Conservation (phyloP, 495 filamentous ascomycete genomes). For the Lasiosphaeria ovina region DNA sequence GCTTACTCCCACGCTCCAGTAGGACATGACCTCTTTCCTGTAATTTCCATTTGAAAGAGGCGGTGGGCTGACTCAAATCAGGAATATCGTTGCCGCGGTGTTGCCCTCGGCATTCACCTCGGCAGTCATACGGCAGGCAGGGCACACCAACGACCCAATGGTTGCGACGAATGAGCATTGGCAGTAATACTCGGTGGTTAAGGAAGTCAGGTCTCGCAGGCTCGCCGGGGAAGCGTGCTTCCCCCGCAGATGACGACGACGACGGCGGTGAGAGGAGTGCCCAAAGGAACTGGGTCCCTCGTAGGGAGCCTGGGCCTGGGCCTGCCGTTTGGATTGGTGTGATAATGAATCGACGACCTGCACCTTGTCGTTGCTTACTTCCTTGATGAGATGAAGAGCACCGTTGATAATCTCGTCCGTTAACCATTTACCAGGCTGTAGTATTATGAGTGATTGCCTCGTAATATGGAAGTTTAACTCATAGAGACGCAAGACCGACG, state of each 20-base stretch:
- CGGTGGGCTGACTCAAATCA: conserved; percentile 64
- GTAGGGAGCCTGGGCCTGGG: too few species aligned
- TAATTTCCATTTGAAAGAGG: conserved; percentile 22
- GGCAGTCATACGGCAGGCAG: too few species aligned
- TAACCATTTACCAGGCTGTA: conserved; percentile 6
- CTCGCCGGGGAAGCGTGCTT: too few species aligned
- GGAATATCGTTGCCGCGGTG: conserved; percentile 99
- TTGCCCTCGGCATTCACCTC: too few species aligned
- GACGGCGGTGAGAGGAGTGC: too few species aligned
- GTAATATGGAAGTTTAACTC: background rate
- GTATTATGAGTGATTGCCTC: conserved; percentile 2
- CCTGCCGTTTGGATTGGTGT: background rate
- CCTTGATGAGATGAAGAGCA: conserved; percentile 8
- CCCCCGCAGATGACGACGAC: too few species aligned
- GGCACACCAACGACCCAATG: conserved; percentile 11
- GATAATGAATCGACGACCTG: conserved; percentile 3
- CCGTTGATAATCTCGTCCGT: conserved; percentile 9
- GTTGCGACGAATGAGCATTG: conserved; percentile 8
- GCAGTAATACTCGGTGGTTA: conserved; percentile 3
- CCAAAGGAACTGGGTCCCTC: too few species aligned
- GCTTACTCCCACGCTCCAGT: conserved; percentile 97
- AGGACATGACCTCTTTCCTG: conserved; percentile 54
- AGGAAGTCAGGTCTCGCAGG: conserved; percentile 2
- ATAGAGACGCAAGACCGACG: conserved; percentile 2
- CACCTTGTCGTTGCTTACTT: conserved; percentile 4